Evolutionary conservation across 164 flowering plant species (phyloP), one percentile per base, ranked within the genome.

Genomic region (Echeveria elegans): DNA sequence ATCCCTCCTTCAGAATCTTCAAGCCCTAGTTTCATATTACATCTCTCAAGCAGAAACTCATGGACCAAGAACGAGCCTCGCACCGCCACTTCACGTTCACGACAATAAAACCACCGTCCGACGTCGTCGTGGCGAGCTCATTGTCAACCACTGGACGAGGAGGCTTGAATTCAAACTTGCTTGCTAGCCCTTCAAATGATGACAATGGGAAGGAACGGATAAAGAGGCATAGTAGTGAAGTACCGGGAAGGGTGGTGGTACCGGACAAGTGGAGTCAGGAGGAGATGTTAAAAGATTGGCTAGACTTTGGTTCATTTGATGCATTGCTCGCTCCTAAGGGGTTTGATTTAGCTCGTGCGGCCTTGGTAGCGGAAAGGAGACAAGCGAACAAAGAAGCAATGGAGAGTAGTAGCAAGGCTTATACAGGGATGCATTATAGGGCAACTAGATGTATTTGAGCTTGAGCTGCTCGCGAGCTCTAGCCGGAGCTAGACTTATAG

Each of bases 221-320:
- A 43, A 82, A 71, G 77, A 82, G 77, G 70, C 87, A 80, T 58
- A 32, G 81, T 30, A 72, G 28, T 14, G 85, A 84, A 45, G 80
- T 84, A 30, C 79, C 79, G 2, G 89, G 84, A 4, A 69, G 68
- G 18, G 80, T 85, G 26, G 61, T 72, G 79, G 75, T 87, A 61
- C 92, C 89, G 2, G 92, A 87, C 8, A 72, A 47, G 47, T 87
- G 89, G 92, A 85, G 86, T 0, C 82, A 87, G 28, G 92, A 85
- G 73, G 81, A 72, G 70, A 69, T 79, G 30, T 72, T 87, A 12
- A 83, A 71, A 76, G 88, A 85, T 26, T 87, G 92, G 92, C 76
- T 77, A 7, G 89, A 87, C 64, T 79, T 65, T 69, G 70, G 81
- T 10, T 72, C 81, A 0, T 83, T 87, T 29, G 86, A 87, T 65